phyloP scores from a whole-genome alignment of 306 rosid species.

The Vigna angularis region DNA sequence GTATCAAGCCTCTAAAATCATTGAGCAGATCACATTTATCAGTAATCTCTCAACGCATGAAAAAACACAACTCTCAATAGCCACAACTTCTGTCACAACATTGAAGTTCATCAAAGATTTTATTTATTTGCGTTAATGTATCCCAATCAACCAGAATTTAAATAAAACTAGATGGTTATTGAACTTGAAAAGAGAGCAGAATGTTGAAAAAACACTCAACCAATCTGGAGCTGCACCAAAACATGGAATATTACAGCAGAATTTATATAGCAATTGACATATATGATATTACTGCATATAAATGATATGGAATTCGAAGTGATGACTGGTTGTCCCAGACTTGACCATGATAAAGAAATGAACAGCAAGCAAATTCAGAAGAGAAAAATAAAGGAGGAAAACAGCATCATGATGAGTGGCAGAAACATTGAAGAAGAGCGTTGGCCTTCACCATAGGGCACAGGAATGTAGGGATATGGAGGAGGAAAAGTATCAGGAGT shows the following conservation, averaged over 20 bases:
- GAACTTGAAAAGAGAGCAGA: neutral
- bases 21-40: too few species aligned
- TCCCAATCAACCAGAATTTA: neutral
- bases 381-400: slow-evolving; percentile 30
- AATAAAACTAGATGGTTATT: neutral
- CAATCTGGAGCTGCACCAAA: neutral
- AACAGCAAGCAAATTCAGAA: slow-evolving; percentile 35
- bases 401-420: slow-evolving; percentile 27
- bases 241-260: neutral
- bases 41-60: too few species aligned
- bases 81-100: too few species aligned
- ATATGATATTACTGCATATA: slow-evolving; percentile 6
- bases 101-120: neutral
- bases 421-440: slow-evolving; percentile 18
- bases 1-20: too few species aligned
- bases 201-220: neutral
- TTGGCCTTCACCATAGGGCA: slow-evolving; percentile 44
- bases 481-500: slow-evolving; percentile 32
- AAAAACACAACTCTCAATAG: too few species aligned
- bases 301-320: slow-evolving; percentile 2
- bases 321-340: neutral
- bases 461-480: slow-evolving; percentile 45
- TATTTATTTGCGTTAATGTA: too few species aligned
- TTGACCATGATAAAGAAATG: neutral
- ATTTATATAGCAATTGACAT: neutral